Evolutionary conservation across 2,329 filamentous ascomycete species (phyloP).

Genomic region (Hypoxylon sp.): DNA sequence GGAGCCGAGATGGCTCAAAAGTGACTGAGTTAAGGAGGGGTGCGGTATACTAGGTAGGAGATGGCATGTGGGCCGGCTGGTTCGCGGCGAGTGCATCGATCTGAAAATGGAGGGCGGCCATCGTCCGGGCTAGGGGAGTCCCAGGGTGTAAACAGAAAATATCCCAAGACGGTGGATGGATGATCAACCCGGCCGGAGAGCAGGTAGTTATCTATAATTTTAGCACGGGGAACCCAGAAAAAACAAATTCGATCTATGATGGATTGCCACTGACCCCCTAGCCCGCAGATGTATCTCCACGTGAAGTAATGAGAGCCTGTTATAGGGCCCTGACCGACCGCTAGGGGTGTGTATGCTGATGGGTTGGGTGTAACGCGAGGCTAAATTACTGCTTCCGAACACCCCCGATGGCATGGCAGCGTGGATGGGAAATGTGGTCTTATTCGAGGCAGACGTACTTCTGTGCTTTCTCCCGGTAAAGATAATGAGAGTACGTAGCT

Average conservation of each 20-base stretch:
- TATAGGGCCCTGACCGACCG: neutral
- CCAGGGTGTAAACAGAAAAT: neutral
- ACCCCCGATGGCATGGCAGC: too few relatives aligned
- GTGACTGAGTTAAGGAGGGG: neutral
- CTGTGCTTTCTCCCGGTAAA: neutral
- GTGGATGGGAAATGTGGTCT: neutral
- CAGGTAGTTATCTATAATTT: neutral
- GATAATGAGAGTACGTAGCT: too few relatives aligned
- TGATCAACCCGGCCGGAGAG: neutral
- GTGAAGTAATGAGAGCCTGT: neutral
- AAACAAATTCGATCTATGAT: neutral
- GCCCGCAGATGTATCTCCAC: neutral
- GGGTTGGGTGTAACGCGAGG: neutral
- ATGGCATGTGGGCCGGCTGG: neutral
- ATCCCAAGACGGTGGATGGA: slow-evolving; percentile 7
- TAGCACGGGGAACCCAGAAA: neutral
- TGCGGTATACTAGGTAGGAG: slow-evolving; percentile 5
- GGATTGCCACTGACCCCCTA: too few relatives aligned
- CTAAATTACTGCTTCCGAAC: neutral
- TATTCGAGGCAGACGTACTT: neutral
- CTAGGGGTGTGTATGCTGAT: too few relatives aligned
- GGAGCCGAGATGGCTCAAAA: neutral
- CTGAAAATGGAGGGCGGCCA: slow-evolving; percentile 1
- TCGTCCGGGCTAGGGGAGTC: neutral
- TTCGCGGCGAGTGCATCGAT: slow-evolving; percentile 1